These are phyloP conservation scores for Backusella morwellensis DNA, from an alignment of 192 early-diverging fungal genomes.

Conservation along the genomic window DNA sequence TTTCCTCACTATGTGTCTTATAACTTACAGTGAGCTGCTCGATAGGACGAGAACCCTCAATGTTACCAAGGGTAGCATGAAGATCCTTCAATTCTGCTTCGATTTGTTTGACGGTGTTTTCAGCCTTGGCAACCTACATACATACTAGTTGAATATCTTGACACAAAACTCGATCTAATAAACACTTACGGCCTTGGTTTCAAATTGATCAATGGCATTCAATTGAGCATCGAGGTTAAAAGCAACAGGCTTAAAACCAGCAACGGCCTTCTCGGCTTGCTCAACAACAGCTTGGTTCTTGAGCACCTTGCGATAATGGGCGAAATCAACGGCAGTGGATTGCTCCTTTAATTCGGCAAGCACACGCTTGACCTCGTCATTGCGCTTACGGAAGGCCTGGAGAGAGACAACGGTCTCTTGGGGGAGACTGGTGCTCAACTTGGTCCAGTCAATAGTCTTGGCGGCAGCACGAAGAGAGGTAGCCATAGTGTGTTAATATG, in stretches of 20 bases:
- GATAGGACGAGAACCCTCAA: constrained; percentile 90
- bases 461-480: constrained; percentile 60
- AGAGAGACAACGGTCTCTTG: constrained; percentile 88
- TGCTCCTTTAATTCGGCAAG: constrained; percentile 83
- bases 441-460: constrained; percentile 84
- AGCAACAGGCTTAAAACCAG: constrained; percentile 73
- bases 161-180: neutral
- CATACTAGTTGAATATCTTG: too few relatives aligned
- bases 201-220: constrained; percentile 72
- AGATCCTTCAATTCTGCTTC: constrained; percentile 85
- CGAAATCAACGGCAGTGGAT: constrained; percentile 82
- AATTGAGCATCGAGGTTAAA: constrained; percentile 88
- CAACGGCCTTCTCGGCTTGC: constrained; percentile 85
- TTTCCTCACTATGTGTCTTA: too few relatives aligned
- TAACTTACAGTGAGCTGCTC: constrained; percentile 85
- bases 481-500: neutral
- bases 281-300: constrained; percentile 91
- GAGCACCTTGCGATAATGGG: constrained; percentile 79
- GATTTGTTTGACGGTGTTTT: constrained; percentile 83
- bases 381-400: constrained; percentile 91
- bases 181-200: constrained; percentile 71
- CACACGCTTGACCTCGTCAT: constrained; percentile 84
- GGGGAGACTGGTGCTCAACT: constrained; percentile 77
- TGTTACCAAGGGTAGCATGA: constrained; percentile 86
- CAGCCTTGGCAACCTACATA: constrained; percentile 71